Evolutionary conservation across 1,284 basidiomycete genomes (phyloP).

Genomic region (Cutaneotrichosporon sp.): DNA sequence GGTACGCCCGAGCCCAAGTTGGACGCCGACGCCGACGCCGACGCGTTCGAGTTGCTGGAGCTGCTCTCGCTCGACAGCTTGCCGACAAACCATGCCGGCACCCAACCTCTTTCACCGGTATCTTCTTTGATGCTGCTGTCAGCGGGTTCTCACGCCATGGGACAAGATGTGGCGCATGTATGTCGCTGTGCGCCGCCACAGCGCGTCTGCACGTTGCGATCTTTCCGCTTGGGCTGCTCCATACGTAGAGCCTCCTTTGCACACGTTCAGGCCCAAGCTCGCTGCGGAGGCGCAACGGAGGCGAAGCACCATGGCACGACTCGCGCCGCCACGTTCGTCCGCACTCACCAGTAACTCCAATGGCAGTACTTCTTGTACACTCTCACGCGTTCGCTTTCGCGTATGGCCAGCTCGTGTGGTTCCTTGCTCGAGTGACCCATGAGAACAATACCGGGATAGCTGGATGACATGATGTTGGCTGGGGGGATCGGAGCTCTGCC

Average conservation of each 20-base stretch:
- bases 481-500: conserved; percentile 65
- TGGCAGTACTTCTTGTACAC: conserved; percentile 98
- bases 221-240: too few relatives aligned
- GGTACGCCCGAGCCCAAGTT: not conserved
- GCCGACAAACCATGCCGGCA: conserved; percentile 56
- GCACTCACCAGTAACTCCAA: conserved; percentile 66
- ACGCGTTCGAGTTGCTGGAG: not conserved
- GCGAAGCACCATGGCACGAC: too few relatives aligned
- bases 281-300: too few relatives aligned
- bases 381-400: conserved; percentile 76
- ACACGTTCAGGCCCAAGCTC: too few relatives aligned
- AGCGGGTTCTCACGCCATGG: not conserved
- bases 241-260: too few relatives aligned
- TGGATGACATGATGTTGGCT: conserved; percentile 80
- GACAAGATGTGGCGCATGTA: too few relatives aligned
- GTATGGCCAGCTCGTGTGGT: conserved; percentile 78
- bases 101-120: conserved; percentile 83
- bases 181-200: too few relatives aligned
- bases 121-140: conserved; percentile 67
- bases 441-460: conserved; percentile 85
- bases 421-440: conserved; percentile 93
- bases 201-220: too few relatives aligned
- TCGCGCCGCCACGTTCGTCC: too few relatives aligned
- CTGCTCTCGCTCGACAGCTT: conserved; percentile 20
- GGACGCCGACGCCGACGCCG: not conserved